phyloP scores from a whole-genome alignment of 371 early-diverging fungal species.

The Actinomucor elegans region DNA sequence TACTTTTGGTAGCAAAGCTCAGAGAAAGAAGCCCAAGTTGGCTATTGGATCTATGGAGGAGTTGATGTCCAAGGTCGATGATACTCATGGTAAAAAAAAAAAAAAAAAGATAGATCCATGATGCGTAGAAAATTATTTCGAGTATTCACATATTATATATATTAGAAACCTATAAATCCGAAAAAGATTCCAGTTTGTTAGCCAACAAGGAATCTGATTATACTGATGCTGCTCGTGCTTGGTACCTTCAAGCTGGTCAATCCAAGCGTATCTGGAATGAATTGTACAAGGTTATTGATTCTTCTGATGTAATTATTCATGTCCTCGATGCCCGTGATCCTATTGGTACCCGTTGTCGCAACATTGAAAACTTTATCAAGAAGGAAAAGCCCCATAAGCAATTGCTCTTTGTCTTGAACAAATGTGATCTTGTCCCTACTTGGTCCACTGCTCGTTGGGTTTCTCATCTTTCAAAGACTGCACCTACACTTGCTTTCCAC shows the following conservation, averaged over 20 bases:
- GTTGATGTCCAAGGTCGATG: slow-evolving; percentile 70
- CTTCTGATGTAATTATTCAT: slow-evolving; percentile 97
- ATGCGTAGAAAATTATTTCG: no score
- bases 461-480: slow-evolving; percentile 82
- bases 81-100: slow-evolving; percentile 58
- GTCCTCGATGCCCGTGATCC: slow-evolving; percentile 99
- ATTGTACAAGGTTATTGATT: slow-evolving; percentile 99
- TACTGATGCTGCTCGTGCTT: slow-evolving; percentile 76
- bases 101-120: no score
- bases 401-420: slow-evolving; percentile 98
- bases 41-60: slow-evolving; percentile 78
- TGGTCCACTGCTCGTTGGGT: slow-evolving; percentile 99
- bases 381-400: slow-evolving; percentile 98
- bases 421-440: slow-evolving; percentile 99
- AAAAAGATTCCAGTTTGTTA: slow-evolving; percentile 72
- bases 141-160: no score
- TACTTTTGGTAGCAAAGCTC: slow-evolving; percentile 93
- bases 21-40: slow-evolving; percentile 93
- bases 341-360: slow-evolving; percentile 92
- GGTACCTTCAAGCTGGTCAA: slow-evolving; percentile 92
- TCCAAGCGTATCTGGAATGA: slow-evolving; percentile 99
- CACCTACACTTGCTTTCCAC: slow-evolving; percentile 98
- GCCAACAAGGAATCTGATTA: slow-evolving; percentile 76
- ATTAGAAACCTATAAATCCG: slow-evolving; percentile 69
- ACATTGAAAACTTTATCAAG: slow-evolving; percentile 90